phyloP scores from a whole-genome alignment of 345 rosid species.

The Murraya paniculata region DNA sequence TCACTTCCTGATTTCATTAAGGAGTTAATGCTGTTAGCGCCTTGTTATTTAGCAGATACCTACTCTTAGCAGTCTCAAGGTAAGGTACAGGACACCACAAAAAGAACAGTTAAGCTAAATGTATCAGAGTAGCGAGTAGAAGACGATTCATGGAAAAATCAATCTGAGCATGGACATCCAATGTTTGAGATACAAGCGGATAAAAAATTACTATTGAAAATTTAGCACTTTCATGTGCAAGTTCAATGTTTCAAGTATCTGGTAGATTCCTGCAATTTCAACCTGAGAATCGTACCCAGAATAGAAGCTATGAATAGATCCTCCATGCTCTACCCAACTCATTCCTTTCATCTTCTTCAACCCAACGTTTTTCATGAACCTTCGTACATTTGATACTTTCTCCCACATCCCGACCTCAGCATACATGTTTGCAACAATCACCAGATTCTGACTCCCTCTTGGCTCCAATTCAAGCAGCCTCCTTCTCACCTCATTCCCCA shows the following conservation, averaged over 20 bases:
- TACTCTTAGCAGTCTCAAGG: neutral
- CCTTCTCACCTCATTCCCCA: conserved; percentile 49
- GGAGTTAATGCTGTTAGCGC: neutral
- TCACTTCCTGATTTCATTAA: neutral
- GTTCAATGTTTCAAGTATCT: conserved; percentile 43
- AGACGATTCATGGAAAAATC: neutral
- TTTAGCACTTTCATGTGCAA: conserved; percentile 40
- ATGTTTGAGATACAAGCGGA: neutral
- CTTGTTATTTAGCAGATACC: neutral
- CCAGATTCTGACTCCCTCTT: conserved; percentile 66
- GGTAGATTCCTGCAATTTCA: conserved; percentile 30
- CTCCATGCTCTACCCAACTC: conserved; percentile 62
- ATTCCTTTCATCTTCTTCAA: conserved; percentile 68
- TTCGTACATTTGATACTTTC: conserved; percentile 57
- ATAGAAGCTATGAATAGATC: conserved; percentile 52
- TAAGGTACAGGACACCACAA: neutral
- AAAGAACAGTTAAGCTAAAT: neutral
- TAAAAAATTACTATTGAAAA: neutral
- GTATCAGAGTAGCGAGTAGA: neutral
- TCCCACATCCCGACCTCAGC: conserved; percentile 88
- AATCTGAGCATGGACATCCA: neutral
- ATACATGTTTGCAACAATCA: conserved; percentile 72
- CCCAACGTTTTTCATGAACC: conserved; percentile 49
- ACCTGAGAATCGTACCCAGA: conserved; percentile 52
- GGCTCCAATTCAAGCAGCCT: conserved; percentile 72